A percentile compares a stretch with the other conserved stretches of the same genome.
These are phyloP conservation scores for Talaromyces sp. DNA, from an alignment of 2,329 filamentous ascomycete genomes.

Conservation along the genomic window DNA sequence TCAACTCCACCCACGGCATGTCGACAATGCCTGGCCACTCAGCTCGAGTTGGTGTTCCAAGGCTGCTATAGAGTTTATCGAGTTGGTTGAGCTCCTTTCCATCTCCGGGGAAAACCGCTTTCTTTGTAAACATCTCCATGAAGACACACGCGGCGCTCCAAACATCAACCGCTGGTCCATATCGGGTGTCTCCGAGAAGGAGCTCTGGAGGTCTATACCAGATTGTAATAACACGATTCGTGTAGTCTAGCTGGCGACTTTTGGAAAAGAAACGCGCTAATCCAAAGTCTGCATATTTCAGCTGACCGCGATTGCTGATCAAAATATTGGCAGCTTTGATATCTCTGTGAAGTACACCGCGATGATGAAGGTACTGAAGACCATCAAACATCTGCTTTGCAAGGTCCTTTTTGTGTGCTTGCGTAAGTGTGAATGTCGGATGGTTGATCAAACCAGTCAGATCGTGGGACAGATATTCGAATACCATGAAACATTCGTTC, in stretches of 20 bases:
- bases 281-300: conserved; percentile 95
- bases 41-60: conserved; percentile 78
- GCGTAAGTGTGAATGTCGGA: conserved; percentile 79
- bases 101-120: conserved; percentile 92
- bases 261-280: conserved; percentile 96
- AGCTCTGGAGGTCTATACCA: conserved; percentile 94
- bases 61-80: conserved; percentile 89
- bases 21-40: conserved; percentile 91
- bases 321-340: conserved; percentile 98
- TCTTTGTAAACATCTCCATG: conserved; percentile 90
- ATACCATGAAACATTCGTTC: conserved; percentile 99
- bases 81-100: conserved; percentile 94
- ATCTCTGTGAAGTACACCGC: conserved; percentile 92
- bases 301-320: conserved; percentile 79
- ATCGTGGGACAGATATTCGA: conserved; percentile 96
- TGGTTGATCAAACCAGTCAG: conserved; percentile 93
- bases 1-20: conserved; percentile 94
- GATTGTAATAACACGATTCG: conserved; percentile 96
- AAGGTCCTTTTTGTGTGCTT: conserved; percentile 86
- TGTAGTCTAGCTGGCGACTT: conserved; percentile 86
- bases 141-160: conserved; percentile 98
- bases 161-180: conserved; percentile 85
- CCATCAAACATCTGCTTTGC: conserved; percentile 91
- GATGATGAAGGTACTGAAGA: conserved; percentile 85
- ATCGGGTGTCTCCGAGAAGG: conserved; percentile 84